These are phyloP conservation scores for Bipolaris oryzae DNA, from an alignment of 2,329 filamentous ascomycete genomes.

Conservation along the genomic window DNA sequence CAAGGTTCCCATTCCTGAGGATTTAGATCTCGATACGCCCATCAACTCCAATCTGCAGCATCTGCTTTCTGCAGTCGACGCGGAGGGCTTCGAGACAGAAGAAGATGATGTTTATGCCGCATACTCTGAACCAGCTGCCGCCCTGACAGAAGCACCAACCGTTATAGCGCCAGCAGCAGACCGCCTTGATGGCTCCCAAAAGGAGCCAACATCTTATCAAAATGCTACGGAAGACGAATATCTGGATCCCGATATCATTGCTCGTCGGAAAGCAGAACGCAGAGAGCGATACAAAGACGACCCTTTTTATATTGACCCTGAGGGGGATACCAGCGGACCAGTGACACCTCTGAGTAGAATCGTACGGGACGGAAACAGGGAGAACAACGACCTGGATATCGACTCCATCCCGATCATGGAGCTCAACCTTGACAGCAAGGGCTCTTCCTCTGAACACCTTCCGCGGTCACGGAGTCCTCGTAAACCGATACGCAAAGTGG, in stretches of 20 bases:
- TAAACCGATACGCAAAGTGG: slow-evolving; percentile 46
- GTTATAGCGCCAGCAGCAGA: slow-evolving; percentile 50
- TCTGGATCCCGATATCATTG: slow-evolving; percentile 76
- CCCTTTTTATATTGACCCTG: slow-evolving; percentile 83
- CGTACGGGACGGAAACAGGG: slow-evolving; percentile 68
- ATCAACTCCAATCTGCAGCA: slow-evolving; percentile 77
- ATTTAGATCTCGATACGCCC: slow-evolving; percentile 77
- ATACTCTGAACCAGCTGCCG: slow-evolving; percentile 52
- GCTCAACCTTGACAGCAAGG: slow-evolving; percentile 68
- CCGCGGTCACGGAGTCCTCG: slow-evolving; percentile 37
- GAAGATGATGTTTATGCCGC: slow-evolving; percentile 55
- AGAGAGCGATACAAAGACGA: slow-evolving; percentile 86
- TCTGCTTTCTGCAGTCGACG: slow-evolving; percentile 64
- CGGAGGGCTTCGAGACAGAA: slow-evolving; percentile 51
- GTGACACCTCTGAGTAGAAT: slow-evolving; percentile 83
- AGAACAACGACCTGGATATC: slow-evolving; percentile 76
- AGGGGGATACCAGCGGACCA: slow-evolving; percentile 60
- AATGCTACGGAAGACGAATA: slow-evolving; percentile 56
- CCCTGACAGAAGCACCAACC: slow-evolving; percentile 23
- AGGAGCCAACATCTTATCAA: slow-evolving; percentile 52
- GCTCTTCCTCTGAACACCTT: slow-evolving; percentile 25
- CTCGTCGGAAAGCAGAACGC: slow-evolving; percentile 76
- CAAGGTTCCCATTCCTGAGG: slow-evolving; percentile 80
- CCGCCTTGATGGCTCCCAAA: slow-evolving; percentile 48
- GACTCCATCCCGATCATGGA: slow-evolving; percentile 97